Conservation (phyloP, 805 yeast genomes). For the Saccharomyces mikatae region DNA sequence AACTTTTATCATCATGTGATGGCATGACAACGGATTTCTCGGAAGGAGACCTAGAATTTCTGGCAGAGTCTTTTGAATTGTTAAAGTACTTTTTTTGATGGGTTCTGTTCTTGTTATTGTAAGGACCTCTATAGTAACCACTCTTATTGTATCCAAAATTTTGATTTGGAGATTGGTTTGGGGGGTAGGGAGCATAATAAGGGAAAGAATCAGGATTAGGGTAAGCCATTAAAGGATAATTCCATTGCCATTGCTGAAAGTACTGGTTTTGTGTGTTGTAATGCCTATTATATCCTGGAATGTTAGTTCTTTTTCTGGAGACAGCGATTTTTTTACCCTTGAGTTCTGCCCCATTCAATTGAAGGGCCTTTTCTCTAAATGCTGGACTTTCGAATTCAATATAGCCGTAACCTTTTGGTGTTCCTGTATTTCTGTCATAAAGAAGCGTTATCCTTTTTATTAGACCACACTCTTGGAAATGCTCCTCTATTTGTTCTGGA, state of each 20-base stretch:
- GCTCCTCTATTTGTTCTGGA: conserved; percentile 43
- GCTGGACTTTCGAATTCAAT: conserved; percentile 43
- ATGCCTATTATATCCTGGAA: conserved; percentile 36
- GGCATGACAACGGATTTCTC: background rate
- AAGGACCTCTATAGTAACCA: conserved; percentile 14
- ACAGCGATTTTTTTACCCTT: conserved; percentile 43
- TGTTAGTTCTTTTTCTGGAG: conserved; percentile 45
- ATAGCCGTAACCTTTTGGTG: conserved; percentile 55
- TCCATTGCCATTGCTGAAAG: conserved; percentile 18
- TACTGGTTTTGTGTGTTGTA: conserved; percentile 20
- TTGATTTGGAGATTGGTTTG: conserved; percentile 9
- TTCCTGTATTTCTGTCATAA: conserved; percentile 34
- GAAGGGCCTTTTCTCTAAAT: conserved; percentile 41
- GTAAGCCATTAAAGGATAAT: conserved; percentile 7
- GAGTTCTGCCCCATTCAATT: conserved; percentile 36
- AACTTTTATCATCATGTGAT: background rate
- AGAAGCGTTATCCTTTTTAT: conserved; percentile 48
- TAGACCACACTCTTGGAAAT: conserved; percentile 38
- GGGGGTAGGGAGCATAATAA: background rate
- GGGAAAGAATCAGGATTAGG: conserved; percentile 17
- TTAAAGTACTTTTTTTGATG: conserved; percentile 5
- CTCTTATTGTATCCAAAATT: conserved; percentile 6
- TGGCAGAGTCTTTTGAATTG: background rate
- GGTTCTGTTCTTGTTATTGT: conserved; percentile 1
- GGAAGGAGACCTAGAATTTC: background rate